Evolutionary conservation across 2,329 filamentous ascomycete species (phyloP).

Genomic region (Colletotrichum costaricense): DNA sequence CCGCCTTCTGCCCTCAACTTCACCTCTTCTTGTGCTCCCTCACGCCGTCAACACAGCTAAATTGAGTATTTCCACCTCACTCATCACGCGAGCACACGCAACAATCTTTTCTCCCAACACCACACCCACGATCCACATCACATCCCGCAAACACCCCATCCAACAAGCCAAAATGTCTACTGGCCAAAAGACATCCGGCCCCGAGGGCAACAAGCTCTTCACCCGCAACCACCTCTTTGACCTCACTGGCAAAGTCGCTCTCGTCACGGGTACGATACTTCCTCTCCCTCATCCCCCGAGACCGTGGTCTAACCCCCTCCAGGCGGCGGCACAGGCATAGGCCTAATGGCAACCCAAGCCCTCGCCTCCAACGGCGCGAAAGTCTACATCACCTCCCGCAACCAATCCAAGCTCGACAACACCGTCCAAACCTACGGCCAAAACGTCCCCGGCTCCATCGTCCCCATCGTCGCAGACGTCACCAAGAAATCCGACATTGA

Average conservation of each 20-base stretch:
- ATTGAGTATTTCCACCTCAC: not conserved
- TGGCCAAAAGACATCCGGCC: slow-evolving; percentile 32
- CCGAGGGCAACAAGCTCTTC: slow-evolving; percentile 44
- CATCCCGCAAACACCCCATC: not conserved
- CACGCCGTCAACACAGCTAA: not conserved
- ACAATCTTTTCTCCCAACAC: no score
- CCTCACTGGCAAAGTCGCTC: slow-evolving; percentile 55
- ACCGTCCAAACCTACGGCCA: slow-evolving; percentile 69
- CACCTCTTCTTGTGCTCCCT: not conserved
- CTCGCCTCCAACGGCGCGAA: slow-evolving; percentile 75
- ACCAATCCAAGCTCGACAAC: slow-evolving; percentile 70
- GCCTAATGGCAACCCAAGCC: slow-evolving; percentile 75
- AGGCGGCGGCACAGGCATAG: slow-evolving; percentile 71
- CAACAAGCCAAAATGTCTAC: slow-evolving; percentile 25
- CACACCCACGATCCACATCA: not conserved
- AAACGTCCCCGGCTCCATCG: slow-evolving; percentile 64
- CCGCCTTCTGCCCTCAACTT: not conserved
- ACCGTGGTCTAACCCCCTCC: not conserved
- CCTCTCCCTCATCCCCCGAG: not conserved
- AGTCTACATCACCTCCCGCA: slow-evolving; percentile 78
- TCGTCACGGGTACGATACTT: slow-evolving; percentile 53
- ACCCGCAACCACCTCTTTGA: slow-evolving; percentile 53
- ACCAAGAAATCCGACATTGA: slow-evolving; percentile 70
- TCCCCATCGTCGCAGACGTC: slow-evolving; percentile 71
- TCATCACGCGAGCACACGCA: not conserved